Base-by-base conservation (phyloP, 495 filamentous ascomycete genomes). In the Glarea lozoyensis region DNA sequence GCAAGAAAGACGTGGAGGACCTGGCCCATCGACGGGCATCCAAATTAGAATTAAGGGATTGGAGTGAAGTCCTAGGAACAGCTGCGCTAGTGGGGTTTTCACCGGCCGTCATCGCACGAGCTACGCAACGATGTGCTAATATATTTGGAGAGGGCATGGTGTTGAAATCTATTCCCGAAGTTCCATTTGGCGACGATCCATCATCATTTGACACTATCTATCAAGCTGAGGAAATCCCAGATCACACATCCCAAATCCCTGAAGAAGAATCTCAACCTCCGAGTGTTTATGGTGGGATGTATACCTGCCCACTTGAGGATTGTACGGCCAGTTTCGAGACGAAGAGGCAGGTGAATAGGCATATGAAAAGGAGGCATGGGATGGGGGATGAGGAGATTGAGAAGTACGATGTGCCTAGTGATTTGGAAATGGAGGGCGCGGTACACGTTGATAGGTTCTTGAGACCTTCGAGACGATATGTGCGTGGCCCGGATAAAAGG, bases 61-160 rank as follows among this genome's bases (percentile, higher is more conserved):
- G 88, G 88, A 80, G 80, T 32, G 82, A 89, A 42, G 72, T 92
- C 1, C 58, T 93, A 22, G 82, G 83, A 7, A 62, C 85, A 0
- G 88, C 88, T 16, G 71, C 82, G 0, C 67, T 88, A 45, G 73
- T 68, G 1, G 85, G 82, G 0, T 82, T 84, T 56, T 62, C 79
- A 1, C 52, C 69, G 1, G 55, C 58, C 3, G 82, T 78, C 4
- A 65, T 94, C 6, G 68, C 73, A 31, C 71, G 82, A 36, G 69
- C 86, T 1, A 72, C 79, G 2, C 64, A 77, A 52, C 68, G 88
- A 25, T 94, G 88, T 54, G 69, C 77, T 1, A 67, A 69, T 22
- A 63, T 94, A 0, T 88, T 92, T 53, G 70, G 68, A 0, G 72
- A 86, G 58, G 64, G 70, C 15, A 81, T 84, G 66, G 53, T 53